Conservation (phyloP, 1,139 yeast species). For the Pneumocystis oryctolagi region DNA sequence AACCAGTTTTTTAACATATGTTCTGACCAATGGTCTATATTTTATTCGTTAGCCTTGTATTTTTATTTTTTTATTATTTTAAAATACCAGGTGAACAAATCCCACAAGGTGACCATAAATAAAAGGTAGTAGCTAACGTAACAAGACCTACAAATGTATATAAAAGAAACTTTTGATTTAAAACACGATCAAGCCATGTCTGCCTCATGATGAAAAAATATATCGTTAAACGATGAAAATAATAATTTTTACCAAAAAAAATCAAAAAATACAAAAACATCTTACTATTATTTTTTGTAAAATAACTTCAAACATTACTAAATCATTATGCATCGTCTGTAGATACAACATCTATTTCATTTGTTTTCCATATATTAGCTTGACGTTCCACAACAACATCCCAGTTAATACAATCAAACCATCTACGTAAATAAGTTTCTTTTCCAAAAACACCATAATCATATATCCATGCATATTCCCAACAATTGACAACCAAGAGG, state of each 20-base stretch:
- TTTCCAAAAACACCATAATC: constrained; percentile 78
- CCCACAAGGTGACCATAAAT: neutral
- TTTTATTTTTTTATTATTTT: neutral
- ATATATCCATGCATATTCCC: constrained; percentile 73
- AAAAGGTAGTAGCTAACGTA: neutral
- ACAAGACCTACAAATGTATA: neutral
- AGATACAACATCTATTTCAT: neutral
- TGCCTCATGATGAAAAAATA: neutral
- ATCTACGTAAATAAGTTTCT: constrained; percentile 53
- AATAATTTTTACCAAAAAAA: neutral
- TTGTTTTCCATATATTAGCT: constrained; percentile 12
- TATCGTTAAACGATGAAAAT: neutral
- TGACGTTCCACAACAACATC: constrained; percentile 56
- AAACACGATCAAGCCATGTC: neutral
- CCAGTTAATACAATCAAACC: constrained; percentile 81
- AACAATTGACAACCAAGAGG: constrained; percentile 59
- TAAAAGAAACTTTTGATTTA: neutral
- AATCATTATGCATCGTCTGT: neutral
- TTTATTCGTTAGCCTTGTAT: neutral
- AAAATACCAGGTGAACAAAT: neutral
- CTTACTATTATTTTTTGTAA: neutral
- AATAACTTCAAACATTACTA: neutral
- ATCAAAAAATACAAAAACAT: neutral
- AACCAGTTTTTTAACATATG: neutral
- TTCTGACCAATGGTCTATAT: neutral